Conservation (phyloP, 148 eudicot species). For the Camellia granthamiana region DNA sequence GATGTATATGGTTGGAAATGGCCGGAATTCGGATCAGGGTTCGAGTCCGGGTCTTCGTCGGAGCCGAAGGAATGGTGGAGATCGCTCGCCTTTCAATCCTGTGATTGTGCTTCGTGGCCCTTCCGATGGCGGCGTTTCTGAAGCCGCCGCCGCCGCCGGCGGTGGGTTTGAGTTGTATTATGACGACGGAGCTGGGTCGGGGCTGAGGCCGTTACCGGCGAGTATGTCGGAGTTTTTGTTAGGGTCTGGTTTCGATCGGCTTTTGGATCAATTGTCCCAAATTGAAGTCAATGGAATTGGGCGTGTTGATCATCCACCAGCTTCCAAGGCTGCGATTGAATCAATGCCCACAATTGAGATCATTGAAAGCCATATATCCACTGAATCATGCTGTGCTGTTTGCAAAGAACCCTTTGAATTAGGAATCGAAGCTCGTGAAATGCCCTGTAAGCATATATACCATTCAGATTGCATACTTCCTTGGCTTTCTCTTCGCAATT, state of each 20-base stretch:
- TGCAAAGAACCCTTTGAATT: slow-evolving; percentile 29
- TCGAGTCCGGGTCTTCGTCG: slow-evolving; percentile 39
- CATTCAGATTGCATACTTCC: slow-evolving; percentile 36
- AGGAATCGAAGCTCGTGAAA: slow-evolving; percentile 20
- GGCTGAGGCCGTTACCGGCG: slow-evolving; percentile 54
- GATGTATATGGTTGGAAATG: slow-evolving; percentile 45
- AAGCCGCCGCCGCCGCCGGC: slow-evolving; percentile 18
- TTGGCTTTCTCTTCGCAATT: slow-evolving; percentile 29
- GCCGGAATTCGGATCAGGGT: slow-evolving; percentile 29
- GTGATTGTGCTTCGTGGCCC: slow-evolving; percentile 85
- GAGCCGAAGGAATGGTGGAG: slow-evolving; percentile 53
- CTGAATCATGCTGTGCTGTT: slow-evolving; percentile 27
- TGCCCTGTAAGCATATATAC: slow-evolving; percentile 35
- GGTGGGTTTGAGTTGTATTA: slow-evolving; percentile 78
- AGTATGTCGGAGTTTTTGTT: slow-evolving; percentile 28
- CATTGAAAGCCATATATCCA: slow-evolving; percentile 4
- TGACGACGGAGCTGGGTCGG: slow-evolving; percentile 81
- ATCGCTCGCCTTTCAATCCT: slow-evolving; percentile 88
- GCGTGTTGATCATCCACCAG: slow-evolving; percentile 25
- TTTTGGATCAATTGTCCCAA: slow-evolving; percentile 28
- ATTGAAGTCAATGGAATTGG: slow-evolving; percentile 22
- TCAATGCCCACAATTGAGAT: slow-evolving; percentile 28
- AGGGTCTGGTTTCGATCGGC: slow-evolving; percentile 27
- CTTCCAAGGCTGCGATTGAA: slow-evolving; percentile 32
- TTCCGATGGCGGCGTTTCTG: slow-evolving; percentile 22